phyloP scores from a whole-genome alignment of 1,284 basidiomycete genomes.

The Melampsora americana region DNA sequence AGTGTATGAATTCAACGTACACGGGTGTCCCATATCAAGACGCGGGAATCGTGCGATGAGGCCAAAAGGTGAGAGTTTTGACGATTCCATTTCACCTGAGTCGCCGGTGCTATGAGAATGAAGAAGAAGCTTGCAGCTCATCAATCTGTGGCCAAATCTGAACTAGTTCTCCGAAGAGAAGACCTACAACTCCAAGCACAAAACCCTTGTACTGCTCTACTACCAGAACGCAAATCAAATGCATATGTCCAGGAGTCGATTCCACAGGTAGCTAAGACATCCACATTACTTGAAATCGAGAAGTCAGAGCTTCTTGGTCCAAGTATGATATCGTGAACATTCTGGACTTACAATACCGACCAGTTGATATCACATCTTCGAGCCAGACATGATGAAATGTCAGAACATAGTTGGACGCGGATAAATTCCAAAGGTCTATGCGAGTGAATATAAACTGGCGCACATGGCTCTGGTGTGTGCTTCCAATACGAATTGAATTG shows the following conservation, averaged over 20 bases:
- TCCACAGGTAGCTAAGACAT: slow-evolving; percentile 55
- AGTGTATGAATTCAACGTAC: slow-evolving; percentile 56
- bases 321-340: slow-evolving; percentile 34
- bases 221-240: slow-evolving; percentile 68
- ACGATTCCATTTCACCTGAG: slow-evolving; percentile 93
- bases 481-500: slow-evolving; percentile 72
- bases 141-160: background rate
- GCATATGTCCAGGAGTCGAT: slow-evolving; percentile 66
- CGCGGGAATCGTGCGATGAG: slow-evolving; percentile 76
- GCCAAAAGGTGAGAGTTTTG: slow-evolving; percentile 78
- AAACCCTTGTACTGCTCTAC: slow-evolving; percentile 57
- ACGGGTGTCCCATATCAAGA: slow-evolving; percentile 80
- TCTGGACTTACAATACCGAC: slow-evolving; percentile 76
- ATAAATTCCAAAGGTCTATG: no score
- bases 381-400: slow-evolving; percentile 2
- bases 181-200: slow-evolving; percentile 69
- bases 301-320: background rate
- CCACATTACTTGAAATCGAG: slow-evolving; percentile 24
- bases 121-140: background rate
- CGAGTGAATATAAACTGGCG: background rate
- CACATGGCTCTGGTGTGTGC: slow-evolving; percentile 87
- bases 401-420: no score
- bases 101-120: slow-evolving; percentile 65
- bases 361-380: slow-evolving; percentile 77
- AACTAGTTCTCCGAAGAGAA: background rate